These are phyloP conservation scores for Zygosaccharomyces pseudorouxii DNA, from an alignment of 805 yeast genomes.

Conservation along the genomic window DNA sequence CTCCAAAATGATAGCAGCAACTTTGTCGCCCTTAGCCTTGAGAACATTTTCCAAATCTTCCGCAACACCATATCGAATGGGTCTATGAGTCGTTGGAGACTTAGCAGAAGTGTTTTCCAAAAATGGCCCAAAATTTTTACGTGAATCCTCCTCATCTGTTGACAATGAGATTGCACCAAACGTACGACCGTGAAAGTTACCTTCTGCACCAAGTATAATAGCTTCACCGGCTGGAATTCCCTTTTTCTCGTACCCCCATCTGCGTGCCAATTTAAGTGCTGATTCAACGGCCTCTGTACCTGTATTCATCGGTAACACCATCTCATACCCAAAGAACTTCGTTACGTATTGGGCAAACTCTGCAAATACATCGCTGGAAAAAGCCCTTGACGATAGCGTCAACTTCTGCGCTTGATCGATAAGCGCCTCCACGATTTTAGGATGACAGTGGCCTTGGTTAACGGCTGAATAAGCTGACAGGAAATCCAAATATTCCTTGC, in stretches of 20 bases:
- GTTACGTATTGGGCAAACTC: slow-evolving; percentile 82
- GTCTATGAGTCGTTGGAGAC: slow-evolving; percentile 48
- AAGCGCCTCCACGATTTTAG: slow-evolving; percentile 79
- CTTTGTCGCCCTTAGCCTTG: slow-evolving; percentile 74
- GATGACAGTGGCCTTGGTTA: slow-evolving; percentile 97
- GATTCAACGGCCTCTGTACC: slow-evolving; percentile 99
- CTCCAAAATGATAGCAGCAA: slow-evolving; percentile 88
- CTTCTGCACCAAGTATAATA: slow-evolving; percentile 76
- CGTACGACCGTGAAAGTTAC: slow-evolving; percentile 96
- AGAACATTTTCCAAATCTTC: slow-evolving; percentile 85
- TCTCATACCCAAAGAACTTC: slow-evolving; percentile 84
- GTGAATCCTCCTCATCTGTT: slow-evolving; percentile 85
- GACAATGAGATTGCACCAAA: slow-evolving; percentile 94
- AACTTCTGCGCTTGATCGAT: slow-evolving; percentile 79
- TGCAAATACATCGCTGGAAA: slow-evolving; percentile 85
- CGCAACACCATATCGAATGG: slow-evolving; percentile 71
- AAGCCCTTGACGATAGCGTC: slow-evolving; percentile 89
- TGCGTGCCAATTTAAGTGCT: slow-evolving; percentile 87
- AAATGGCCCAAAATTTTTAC: slow-evolving; percentile 85
- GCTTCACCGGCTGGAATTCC: slow-evolving; percentile 81
- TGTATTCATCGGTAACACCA: slow-evolving; percentile 96
- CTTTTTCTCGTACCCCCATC: slow-evolving; percentile 93
- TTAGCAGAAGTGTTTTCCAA: slow-evolving; percentile 77
- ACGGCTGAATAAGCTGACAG: slow-evolving; percentile 95
- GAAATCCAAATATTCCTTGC: slow-evolving; percentile 87